Conservation (phyloP, 176 grass and related monocot species). For the Oryza longistaminata region DNA sequence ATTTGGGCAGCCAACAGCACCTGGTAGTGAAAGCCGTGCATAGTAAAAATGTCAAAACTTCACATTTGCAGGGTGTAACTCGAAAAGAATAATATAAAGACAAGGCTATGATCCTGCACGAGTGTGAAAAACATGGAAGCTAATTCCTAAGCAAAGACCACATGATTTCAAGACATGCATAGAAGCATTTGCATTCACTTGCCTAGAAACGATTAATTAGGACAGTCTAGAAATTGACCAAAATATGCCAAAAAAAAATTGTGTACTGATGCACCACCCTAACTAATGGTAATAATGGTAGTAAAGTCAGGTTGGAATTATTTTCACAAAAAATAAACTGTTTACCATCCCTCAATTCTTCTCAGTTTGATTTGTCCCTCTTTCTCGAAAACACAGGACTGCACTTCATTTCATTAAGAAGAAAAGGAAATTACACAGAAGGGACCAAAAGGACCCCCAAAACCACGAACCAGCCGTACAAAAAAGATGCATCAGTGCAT, state of each 20-base stretch:
- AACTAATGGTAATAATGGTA: not conserved
- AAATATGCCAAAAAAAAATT: not conserved
- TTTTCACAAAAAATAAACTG: too few relatives aligned
- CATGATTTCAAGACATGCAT: not conserved
- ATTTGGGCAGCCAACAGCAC: slow-evolving; percentile 32
- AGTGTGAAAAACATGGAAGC: not conserved
- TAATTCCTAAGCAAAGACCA: not conserved
- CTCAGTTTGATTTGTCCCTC: not conserved
- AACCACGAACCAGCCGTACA: too few relatives aligned
- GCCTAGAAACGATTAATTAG: not conserved
- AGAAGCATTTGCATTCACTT: slow-evolving; percentile 6
- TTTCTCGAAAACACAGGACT: too few relatives aligned
- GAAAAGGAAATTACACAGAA: too few relatives aligned
- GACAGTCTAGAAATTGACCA: not conserved
- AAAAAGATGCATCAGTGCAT: too few relatives aligned
- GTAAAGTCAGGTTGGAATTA: not conserved
- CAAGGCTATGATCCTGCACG: slow-evolving; percentile 4
- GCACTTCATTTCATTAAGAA: too few relatives aligned
- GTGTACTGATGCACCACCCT: not conserved
- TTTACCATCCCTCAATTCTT: not conserved
- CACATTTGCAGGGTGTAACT: not conserved
- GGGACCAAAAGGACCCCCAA: too few relatives aligned
- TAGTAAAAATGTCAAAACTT: slow-evolving; percentile 16
- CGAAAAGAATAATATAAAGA: not conserved
- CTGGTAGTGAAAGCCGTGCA: slow-evolving; percentile 31